Conservation (phyloP, 73 alveolate genomes). For the Blepharisma japonicum region DNA sequence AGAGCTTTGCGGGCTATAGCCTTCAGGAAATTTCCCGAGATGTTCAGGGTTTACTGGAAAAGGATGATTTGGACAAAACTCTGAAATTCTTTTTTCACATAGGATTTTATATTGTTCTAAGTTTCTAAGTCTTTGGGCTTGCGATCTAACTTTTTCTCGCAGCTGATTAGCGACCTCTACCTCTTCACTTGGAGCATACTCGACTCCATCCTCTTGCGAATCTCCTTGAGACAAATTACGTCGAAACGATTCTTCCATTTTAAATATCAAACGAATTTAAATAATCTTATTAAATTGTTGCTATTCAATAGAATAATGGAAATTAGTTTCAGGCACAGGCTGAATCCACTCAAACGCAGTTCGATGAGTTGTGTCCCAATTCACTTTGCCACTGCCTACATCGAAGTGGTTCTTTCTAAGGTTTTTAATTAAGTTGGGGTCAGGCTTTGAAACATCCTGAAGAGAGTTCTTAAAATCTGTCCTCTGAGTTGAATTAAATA, state of each 20-base stretch:
- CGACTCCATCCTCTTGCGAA: too few species aligned
- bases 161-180: background rate
- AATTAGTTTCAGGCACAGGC: constrained; percentile 17
- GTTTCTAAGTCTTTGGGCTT: constrained; percentile 20
- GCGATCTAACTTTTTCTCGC: constrained; percentile 25
- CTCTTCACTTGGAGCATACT: background rate
- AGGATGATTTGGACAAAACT: constrained; percentile 31
- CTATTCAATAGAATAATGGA: too few species aligned
- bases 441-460: background rate
- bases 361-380: background rate
- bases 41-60: constrained; percentile 17
- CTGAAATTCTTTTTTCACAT: constrained; percentile 22
- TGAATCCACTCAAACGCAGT: constrained; percentile 1
- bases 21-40: background rate
- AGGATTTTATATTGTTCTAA: constrained; percentile 27
- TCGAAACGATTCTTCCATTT: too few species aligned
- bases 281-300: too few species aligned
- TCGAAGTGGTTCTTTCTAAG: constrained; percentile 11
- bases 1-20: too few species aligned
- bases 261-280: too few species aligned
- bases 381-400: constrained; percentile 7
- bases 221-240: too few species aligned
- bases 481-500: background rate
- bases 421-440: constrained; percentile 1
- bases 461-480: background rate